Evolutionary conservation across 2,329 filamentous ascomycete genomes (phyloP).

Genomic region (Phialophora chinensis): DNA sequence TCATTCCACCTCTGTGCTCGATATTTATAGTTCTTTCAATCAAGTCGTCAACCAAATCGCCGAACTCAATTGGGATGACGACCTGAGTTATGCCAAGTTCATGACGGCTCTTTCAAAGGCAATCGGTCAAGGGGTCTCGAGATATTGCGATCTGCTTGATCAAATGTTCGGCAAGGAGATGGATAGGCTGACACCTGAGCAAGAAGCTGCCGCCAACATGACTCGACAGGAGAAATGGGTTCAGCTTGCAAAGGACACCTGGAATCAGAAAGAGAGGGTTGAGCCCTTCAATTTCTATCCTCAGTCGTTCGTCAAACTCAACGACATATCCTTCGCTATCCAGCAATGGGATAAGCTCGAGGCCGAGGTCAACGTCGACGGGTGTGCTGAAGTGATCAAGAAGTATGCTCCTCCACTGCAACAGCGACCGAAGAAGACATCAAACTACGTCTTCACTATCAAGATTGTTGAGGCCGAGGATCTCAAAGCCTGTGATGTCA

Average conservation of each 20-base stretch:
- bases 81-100: slow-evolving; percentile 91
- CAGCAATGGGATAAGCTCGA: slow-evolving; percentile 90
- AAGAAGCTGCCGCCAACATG: slow-evolving; percentile 76
- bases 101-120: slow-evolving; percentile 92
- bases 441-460: slow-evolving; percentile 96
- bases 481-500: slow-evolving; percentile 95
- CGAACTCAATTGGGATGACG: slow-evolving; percentile 87
- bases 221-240: slow-evolving; percentile 91
- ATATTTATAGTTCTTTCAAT: slow-evolving; percentile 92
- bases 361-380: slow-evolving; percentile 86
- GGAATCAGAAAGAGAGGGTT: slow-evolving; percentile 87
- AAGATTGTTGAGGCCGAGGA: slow-evolving; percentile 99
- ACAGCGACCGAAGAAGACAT: slow-evolving; percentile 70
- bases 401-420: slow-evolving; percentile 73
- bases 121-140: slow-evolving; percentile 79
- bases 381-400: slow-evolving; percentile 80
- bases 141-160: slow-evolving; percentile 91
- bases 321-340: slow-evolving; percentile 95
- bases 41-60: slow-evolving; percentile 87
- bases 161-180: slow-evolving; percentile 86
- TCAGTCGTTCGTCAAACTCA: slow-evolving; percentile 94
- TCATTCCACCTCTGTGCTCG: slow-evolving; percentile 90
- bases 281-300: slow-evolving; percentile 89
- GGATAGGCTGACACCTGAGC: slow-evolving; percentile 87
- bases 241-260: slow-evolving; percentile 90